A percentile compares a stretch with the other conserved stretches of the same genome.
Conservation (phyloP, 2,329 filamentous ascomycete species). For the Bimuria novae-zelandiae region DNA sequence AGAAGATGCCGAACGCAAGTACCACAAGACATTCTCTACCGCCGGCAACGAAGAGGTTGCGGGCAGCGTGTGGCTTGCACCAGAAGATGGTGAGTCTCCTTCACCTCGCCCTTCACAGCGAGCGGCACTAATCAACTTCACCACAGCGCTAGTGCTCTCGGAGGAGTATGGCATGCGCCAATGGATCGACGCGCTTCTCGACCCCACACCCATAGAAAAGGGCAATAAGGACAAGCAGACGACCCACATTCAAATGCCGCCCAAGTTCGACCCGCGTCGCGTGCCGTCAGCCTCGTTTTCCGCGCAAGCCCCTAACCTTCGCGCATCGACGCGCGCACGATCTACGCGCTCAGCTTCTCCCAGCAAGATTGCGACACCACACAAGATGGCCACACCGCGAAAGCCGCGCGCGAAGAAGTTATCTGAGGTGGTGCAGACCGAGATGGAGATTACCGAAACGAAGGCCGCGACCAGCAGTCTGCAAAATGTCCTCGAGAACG, state of each 20-base stretch:
- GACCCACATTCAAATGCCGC: conserved; percentile 74
- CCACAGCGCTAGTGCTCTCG: conserved; percentile 76
- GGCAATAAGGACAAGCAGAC: conserved; percentile 71
- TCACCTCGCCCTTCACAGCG: background rate
- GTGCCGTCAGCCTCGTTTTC: conserved; percentile 37
- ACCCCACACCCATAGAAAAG: conserved; percentile 77
- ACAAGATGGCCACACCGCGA: conserved; percentile 58
- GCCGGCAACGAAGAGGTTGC: conserved; percentile 92
- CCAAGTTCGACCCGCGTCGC: conserved; percentile 69
- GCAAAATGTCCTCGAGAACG: conserved; percentile 38
- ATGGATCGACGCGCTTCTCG: conserved; percentile 92
- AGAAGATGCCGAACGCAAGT: conserved; percentile 76
- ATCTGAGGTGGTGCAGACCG: conserved; percentile 30
- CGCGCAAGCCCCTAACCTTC: conserved; percentile 36
- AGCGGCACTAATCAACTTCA: conserved; percentile 23
- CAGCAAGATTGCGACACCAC: conserved; percentile 54
- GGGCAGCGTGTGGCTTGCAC: conserved; percentile 95
- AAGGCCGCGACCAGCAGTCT: conserved; percentile 53
- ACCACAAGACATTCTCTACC: conserved; percentile 79
- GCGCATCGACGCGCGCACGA: conserved; percentile 53
- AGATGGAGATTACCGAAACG: conserved; percentile 48
- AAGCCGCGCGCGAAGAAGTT: conserved; percentile 54
- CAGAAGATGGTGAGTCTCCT: conserved; percentile 63
- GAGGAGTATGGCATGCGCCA: conserved; percentile 82
- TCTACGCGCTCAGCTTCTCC: conserved; percentile 65